Evolutionary conservation across 148 eudicot genomes (phyloP).

Genomic region (Nepenthes gracilis): DNA sequence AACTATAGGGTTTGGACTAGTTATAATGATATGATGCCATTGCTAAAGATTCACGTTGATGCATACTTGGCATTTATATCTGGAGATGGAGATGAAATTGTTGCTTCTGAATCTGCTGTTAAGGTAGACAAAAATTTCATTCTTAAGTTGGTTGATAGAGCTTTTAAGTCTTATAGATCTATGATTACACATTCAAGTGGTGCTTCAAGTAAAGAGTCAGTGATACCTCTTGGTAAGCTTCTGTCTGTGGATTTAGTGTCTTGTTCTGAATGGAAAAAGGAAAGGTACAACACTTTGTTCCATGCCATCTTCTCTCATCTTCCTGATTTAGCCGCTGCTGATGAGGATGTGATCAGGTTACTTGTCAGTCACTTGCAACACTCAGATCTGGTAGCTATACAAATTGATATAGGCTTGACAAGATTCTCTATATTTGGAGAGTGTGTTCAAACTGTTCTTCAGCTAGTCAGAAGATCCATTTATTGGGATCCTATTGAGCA

Average conservation of each 20-base stretch:
- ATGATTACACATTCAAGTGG: conserved; percentile 10
- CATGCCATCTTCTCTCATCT: conserved; percentile 16
- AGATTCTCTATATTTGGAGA: conserved; percentile 27
- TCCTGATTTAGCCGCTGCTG: conserved; percentile 20
- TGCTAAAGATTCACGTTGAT: conserved; percentile 23
- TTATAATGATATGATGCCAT: conserved; percentile 11
- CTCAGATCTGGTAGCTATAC: conserved; percentile 16
- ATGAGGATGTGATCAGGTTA: conserved; percentile 17
- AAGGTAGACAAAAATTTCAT: conserved; percentile 13
- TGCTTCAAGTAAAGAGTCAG: conserved; percentile 3
- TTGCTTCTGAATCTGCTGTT: conserved; percentile 1
- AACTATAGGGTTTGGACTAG: conserved; percentile 3
- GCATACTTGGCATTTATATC: conserved; percentile 14
- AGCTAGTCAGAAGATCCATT: conserved; percentile 17
- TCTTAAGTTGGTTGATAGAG: conserved; percentile 15
- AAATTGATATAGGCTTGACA: conserved; percentile 22
- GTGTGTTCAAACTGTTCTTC: conserved; percentile 11
- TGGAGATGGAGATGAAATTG: conserved; percentile 1
- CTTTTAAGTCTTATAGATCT: conserved; percentile 19
- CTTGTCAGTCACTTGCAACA: conserved; percentile 23
- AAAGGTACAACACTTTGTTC: conserved; percentile 10
- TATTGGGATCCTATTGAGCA: conserved; percentile 22
- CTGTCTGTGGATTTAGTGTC: conserved; percentile 12
- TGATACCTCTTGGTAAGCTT: conserved; percentile 11
- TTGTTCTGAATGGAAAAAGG: conserved; percentile 22